These are phyloP conservation scores for Cyclanthera cordifolia DNA, from an alignment of 306 rosid species.

Conservation along the genomic window DNA sequence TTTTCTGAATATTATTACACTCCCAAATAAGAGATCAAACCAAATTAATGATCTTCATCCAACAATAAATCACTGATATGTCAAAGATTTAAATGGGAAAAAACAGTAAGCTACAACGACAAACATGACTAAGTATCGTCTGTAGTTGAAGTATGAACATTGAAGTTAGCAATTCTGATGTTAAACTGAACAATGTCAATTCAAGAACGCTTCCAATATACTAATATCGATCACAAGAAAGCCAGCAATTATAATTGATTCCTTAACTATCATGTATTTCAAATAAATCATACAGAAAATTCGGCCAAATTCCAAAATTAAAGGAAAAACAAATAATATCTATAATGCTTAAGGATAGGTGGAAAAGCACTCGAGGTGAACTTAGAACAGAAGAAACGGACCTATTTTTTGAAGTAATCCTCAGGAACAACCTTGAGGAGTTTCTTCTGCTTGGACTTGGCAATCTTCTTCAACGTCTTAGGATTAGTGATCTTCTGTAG, in stretches of 20 bases:
- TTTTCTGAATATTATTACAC: too few relatives aligned
- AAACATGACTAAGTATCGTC: background rate
- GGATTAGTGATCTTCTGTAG: conserved; percentile 73
- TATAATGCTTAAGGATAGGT: background rate
- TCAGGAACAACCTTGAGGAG: conserved; percentile 68
- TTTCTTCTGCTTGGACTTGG: conserved; percentile 64
- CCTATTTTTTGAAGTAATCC: conserved; percentile 19
- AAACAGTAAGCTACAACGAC: background rate
- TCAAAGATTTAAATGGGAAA: background rate
- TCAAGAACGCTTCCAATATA: background rate
- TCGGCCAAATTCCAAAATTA: background rate
- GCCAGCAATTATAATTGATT: background rate
- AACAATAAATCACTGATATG: background rate
- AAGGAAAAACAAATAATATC: background rate
- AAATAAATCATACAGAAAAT: background rate
- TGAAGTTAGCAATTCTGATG: background rate
- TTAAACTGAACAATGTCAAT: background rate
- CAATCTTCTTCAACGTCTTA: conserved; percentile 66
- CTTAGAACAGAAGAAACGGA: background rate
- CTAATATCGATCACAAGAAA: background rate
- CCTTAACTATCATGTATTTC: background rate
- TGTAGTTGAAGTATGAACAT: background rate
- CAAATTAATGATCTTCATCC: background rate
- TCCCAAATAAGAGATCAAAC: background rate
- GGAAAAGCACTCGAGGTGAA: too few relatives aligned